These are phyloP conservation scores for Amanita subjunquillea DNA, from an alignment of 768 basidiomycete genomes.

Conservation along the genomic window DNA sequence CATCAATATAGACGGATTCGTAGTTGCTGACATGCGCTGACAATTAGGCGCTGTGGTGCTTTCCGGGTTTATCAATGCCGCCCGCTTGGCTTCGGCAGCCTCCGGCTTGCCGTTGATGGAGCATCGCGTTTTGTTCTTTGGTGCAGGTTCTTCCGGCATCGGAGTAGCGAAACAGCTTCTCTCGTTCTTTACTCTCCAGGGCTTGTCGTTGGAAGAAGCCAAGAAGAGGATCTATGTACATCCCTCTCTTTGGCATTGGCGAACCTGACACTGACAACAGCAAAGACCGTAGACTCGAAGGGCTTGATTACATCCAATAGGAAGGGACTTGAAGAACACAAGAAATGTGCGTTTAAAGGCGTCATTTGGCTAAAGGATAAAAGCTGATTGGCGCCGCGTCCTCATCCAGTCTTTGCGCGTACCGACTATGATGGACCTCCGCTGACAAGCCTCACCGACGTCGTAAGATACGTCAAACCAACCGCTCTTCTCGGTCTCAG, in stretches of 20 bases:
- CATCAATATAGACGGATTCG: slow-evolving; percentile 5
- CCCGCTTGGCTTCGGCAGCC: slow-evolving; percentile 44
- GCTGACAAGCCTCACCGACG: slow-evolving; percentile 50
- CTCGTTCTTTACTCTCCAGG: slow-evolving; percentile 71
- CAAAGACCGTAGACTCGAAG: slow-evolving; percentile 64
- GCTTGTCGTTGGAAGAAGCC: slow-evolving; percentile 58
- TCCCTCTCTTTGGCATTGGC: background rate
- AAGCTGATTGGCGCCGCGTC: slow-evolving; percentile 22
- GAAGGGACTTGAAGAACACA: slow-evolving; percentile 61
- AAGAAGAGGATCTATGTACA: slow-evolving; percentile 55
- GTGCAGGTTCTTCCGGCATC: slow-evolving; percentile 84
- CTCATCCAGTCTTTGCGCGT: slow-evolving; percentile 54
- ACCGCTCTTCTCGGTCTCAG: slow-evolving; percentile 72
- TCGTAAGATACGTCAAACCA: slow-evolving; percentile 63
- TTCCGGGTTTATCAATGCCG: slow-evolving; percentile 68
- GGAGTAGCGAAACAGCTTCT: slow-evolving; percentile 80
- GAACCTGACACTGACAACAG: background rate
- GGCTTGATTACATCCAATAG: slow-evolving; percentile 66
- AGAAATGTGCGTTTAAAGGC: slow-evolving; percentile 38
- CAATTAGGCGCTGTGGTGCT: slow-evolving; percentile 56
- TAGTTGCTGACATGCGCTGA: background rate
- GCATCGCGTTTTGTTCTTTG: slow-evolving; percentile 81
- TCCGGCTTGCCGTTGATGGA: slow-evolving; percentile 48
- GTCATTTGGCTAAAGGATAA: slow-evolving; percentile 14
- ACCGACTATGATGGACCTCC: slow-evolving; percentile 57